A percentile compares a stretch with the other conserved stretches of the same genome.
These are phyloP conservation scores for Macrocybe gigantea DNA, from an alignment of 768 basidiomycete species.

Conservation along the genomic window DNA sequence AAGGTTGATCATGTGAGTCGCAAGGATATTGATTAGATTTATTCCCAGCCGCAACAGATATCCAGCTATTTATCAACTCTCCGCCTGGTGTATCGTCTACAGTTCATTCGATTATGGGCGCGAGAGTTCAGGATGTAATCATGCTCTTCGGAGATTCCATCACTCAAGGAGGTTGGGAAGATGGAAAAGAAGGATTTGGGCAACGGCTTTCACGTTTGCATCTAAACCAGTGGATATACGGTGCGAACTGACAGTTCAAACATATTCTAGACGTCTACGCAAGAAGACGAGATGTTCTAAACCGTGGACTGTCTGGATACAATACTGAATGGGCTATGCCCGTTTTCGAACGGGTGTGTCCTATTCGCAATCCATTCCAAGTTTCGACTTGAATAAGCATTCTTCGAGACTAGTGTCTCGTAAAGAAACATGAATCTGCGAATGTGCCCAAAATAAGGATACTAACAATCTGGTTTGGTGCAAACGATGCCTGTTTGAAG, in stretches of 20 bases:
- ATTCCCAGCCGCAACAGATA: no score
- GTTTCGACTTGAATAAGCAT: not conserved
- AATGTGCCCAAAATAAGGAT: slow-evolving; percentile 58
- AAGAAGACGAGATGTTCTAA: slow-evolving; percentile 80
- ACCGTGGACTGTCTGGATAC: slow-evolving; percentile 81
- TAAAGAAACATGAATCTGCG: slow-evolving; percentile 39
- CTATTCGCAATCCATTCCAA: not conserved
- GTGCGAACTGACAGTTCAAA: not conserved
- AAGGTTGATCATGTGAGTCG: no score
- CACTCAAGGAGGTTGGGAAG: slow-evolving; percentile 63
- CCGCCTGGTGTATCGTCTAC: no score
- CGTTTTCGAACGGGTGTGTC: slow-evolving; percentile 66
- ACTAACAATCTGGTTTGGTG: slow-evolving; percentile 87
- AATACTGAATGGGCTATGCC: slow-evolving; percentile 85
- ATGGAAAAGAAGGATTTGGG: slow-evolving; percentile 50
- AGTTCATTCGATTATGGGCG: slow-evolving; percentile 37
- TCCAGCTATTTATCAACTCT: no score
- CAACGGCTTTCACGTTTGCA: slow-evolving; percentile 59
- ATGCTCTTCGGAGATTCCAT: slow-evolving; percentile 82
- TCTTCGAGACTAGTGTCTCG: slow-evolving; percentile 42
- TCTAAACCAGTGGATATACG: slow-evolving; percentile 5
- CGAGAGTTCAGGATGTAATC: slow-evolving; percentile 54
- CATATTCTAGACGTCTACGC: slow-evolving; percentile 57
- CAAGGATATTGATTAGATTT: no score
- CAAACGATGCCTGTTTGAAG: slow-evolving; percentile 75